Conservation (phyloP, 2,329 filamentous ascomycete species). For the Cercospora sp. region DNA sequence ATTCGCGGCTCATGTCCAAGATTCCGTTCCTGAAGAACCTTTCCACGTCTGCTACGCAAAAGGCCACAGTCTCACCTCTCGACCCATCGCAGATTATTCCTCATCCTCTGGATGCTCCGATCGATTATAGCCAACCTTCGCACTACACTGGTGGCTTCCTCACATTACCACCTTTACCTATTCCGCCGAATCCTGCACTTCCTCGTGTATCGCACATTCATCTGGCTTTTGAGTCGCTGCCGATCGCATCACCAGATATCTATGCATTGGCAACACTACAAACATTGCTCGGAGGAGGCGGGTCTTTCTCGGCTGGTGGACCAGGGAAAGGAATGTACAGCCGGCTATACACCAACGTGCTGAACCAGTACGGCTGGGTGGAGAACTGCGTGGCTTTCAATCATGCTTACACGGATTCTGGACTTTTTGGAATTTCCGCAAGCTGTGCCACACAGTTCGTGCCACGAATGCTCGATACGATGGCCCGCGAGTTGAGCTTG, state of each 20-base stretch:
- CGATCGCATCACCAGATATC: constrained; percentile 87
- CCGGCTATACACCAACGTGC: constrained; percentile 92
- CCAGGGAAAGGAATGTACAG: constrained; percentile 99
- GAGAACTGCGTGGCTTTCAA: constrained; percentile 96
- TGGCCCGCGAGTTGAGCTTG: constrained; percentile 83
- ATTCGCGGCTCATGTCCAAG: constrained; percentile 72
- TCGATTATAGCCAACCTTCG: constrained; percentile 65
- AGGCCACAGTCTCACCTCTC: constrained; percentile 59
- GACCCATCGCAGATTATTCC: constrained; percentile 49
- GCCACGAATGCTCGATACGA: constrained; percentile 84
- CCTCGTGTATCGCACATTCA: constrained; percentile 89
- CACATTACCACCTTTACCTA: constrained; percentile 76
- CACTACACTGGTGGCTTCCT: constrained; percentile 95
- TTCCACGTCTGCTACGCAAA: constrained; percentile 69
- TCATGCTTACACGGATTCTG: constrained; percentile 94
- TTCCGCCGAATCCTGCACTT: constrained; percentile 72
- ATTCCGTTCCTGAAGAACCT: constrained; percentile 89
- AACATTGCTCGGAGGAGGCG: constrained; percentile 91
- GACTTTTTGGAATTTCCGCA: constrained; percentile 90
- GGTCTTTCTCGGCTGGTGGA: constrained; percentile 93
- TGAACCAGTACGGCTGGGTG: constrained; percentile 97
- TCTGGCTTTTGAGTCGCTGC: constrained; percentile 90
- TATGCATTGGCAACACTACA: constrained; percentile 95
- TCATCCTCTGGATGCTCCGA: constrained; percentile 47
- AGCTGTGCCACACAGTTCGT: constrained; percentile 79